Evolutionary conservation across 169 alveolate species (phyloP).

Genomic region (Cryptosporidium felis): DNA sequence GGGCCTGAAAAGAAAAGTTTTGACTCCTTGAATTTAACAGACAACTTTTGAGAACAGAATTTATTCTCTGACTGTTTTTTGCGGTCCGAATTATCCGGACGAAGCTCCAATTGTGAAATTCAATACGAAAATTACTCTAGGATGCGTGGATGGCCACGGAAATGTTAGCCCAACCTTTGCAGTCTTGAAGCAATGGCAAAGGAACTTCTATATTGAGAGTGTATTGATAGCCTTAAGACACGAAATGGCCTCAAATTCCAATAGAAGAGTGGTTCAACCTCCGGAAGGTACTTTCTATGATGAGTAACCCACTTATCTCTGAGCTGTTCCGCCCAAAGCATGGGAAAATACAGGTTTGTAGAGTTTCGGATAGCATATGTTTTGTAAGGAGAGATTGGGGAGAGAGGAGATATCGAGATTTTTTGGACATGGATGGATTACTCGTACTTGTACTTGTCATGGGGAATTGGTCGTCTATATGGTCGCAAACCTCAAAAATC

Average conservation of each 20-base stretch:
- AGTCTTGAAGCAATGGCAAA: conserved; percentile 89
- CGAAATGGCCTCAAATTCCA: conserved; percentile 90
- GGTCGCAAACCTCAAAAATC: too few species aligned
- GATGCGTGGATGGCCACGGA: conserved; percentile 91
- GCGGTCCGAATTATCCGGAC: conserved; percentile 95
- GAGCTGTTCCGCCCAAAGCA: too few species aligned
- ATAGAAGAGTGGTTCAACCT: conserved; percentile 92
- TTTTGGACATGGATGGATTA: too few species aligned
- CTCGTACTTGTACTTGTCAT: too few species aligned
- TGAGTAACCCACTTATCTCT: too few species aligned
- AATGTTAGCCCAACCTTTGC: conserved; percentile 81
- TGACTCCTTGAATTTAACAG: conserved; percentile 72
- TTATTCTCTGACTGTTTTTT: conserved; percentile 89
- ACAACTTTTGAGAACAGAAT: conserved; percentile 94
- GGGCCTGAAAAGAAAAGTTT: not conserved
- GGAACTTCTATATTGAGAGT: conserved; percentile 89
- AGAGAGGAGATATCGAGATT: too few species aligned
- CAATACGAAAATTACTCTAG: conserved; percentile 89
- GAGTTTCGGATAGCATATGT: too few species aligned
- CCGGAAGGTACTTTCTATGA: conserved; percentile 93
- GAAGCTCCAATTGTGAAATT: conserved; percentile 95
- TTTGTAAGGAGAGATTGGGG: too few species aligned
- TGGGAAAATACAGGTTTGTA: too few species aligned
- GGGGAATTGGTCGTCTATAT: too few species aligned
- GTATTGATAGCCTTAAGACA: conserved; percentile 89